Base-by-base conservation (phyloP, 176 grass and related monocot species). In the Elaeis guineensis region DNA sequence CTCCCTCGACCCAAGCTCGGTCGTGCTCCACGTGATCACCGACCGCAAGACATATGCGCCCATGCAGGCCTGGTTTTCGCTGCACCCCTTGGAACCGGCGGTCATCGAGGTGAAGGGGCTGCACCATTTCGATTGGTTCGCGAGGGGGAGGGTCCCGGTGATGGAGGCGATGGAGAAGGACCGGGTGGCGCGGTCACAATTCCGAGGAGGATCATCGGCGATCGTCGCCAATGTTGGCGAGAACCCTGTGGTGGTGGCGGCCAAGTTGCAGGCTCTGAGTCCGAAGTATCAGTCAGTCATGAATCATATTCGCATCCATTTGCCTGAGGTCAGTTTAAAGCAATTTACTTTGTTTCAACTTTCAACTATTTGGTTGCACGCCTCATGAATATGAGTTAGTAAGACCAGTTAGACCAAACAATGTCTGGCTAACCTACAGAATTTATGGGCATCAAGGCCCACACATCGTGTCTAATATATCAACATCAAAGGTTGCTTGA, bases 141-240 rank as follows among this genome's bases (percentile, higher is more conserved):
- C 52, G 0, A 23, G 52, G 65, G 65, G 65, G 16, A 25, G 65
- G 52, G 65, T 68, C 26, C 65, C 65, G 28, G 65, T 68, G 65
- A 68, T 57, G 65, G 65, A 68, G 52, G 65, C 65, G 17, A 68
- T 68, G 65, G 65, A 68, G 65, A 68, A 68, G 52, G 65, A 68
- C 52, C 52, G 65, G 3, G 52, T 52, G 5, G 65, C 65, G 12
- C 26, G 65, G 14, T 68, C 52, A n/a, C 70, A 73, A 25, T 73
- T 73, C 70, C 58, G 59, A 3, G 70, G 70, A 64, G 70, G 70
- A 3, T 73, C 70, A 6, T 55, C 59, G 14, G 70, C 57, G 4
- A 68, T 68, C 24, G 51, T 57, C 2, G 65, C 65, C 52, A 68
- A 57, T 52, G 14, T 55, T 19, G 44, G 52, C 51, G 65, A 67